Evolutionary conservation across 495 filamentous ascomycete species (phyloP), one percentile per base, ranked within the genome.

Genomic region (Staphylotrichum tortipilum): DNA sequence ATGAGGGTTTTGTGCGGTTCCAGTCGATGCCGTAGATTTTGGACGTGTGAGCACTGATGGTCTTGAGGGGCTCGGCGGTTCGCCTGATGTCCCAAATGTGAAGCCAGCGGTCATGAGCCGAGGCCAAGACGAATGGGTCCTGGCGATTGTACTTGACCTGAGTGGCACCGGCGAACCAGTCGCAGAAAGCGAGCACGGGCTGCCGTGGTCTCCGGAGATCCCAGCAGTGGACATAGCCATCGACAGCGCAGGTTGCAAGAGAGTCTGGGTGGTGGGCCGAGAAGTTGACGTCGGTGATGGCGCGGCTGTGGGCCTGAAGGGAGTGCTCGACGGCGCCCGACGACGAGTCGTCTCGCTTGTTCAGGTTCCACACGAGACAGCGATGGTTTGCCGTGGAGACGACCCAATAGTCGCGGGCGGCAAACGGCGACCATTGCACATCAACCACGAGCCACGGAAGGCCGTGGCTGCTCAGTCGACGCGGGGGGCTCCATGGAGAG

Each of bases 1-100:
- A 81, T 8, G 79, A 81, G 7, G 81, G 59, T 30, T 82, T 73
- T 0, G 84, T 82, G 53, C 91, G 78, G 61, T 92, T 89, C 91
- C 91, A 97, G 67, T 95, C 91, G 18, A 97, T 74, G 11, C 91
- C 91, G 64, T 95, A 95, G 34, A 97, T 95, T 63, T 95, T 95
- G 10, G 89, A 94, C n/a, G 80, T 80, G 61, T 97, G 91, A 0
- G 91, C 91, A 58, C 81, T 78, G 38, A 96, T 92, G 31, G 86
- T 88, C 29, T 80, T 79, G 26, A 97, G 67, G 14, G 89, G 89
- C 42, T 78, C 75, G 12, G 85, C 86, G 2, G 89, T 80, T 65
- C 83, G 88, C 36, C 91, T 75, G 53, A 84, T 80, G 68, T 97
- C 91, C 91, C 91, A 97, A 33, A 97, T 89, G 29, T 85, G 80